Percentiles rank a stretch among this genome's conserved stretches.
Conservation (phyloP, 2,329 filamentous ascomycete genomes). For the Penicillium sclerotiorum region DNA sequence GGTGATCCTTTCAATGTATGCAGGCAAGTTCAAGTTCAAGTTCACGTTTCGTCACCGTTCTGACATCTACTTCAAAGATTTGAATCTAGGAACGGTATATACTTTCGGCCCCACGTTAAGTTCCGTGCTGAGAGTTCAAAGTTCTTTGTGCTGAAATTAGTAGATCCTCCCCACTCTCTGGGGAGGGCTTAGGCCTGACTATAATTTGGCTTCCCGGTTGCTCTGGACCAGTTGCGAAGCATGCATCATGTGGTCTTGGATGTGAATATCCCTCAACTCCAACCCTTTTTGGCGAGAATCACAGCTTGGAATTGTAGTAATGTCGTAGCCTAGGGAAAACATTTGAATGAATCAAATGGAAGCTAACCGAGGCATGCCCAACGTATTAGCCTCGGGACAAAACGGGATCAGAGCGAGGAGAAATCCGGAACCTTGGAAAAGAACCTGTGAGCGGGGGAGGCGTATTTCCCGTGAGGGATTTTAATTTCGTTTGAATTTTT, state of each 20-base stretch:
- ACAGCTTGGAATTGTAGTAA: no score
- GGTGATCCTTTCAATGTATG: no score
- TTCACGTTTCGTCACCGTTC: not conserved
- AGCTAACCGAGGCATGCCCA: slow-evolving; percentile 17
- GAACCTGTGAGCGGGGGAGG: slow-evolving; percentile 1
- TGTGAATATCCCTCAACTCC: not conserved
- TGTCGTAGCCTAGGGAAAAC: no score
- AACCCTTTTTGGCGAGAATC: not conserved
- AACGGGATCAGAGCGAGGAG: slow-evolving; percentile 16
- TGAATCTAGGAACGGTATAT: not conserved
- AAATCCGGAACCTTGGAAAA: slow-evolving; percentile 5
- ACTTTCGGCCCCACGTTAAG: not conserved
- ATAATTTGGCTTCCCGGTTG: slow-evolving; percentile 16
- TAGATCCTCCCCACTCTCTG: not conserved
- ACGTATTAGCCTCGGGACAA: slow-evolving; percentile 23
- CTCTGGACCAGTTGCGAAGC: slow-evolving; percentile 21
- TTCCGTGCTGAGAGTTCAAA: not conserved
- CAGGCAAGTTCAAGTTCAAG: not conserved
- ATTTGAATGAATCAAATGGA: no score
- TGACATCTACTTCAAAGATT: not conserved
- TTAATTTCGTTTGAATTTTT: not conserved
- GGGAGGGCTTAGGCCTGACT: slow-evolving; percentile 10
- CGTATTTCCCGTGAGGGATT: not conserved
- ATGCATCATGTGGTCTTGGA: slow-evolving; percentile 20
- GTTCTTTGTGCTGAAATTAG: not conserved